A percentile compares a stretch with the other conserved stretches of the same genome.
Conservation (phyloP, 108 stramenopile species). For the Discostella pseudostelligera region DNA sequence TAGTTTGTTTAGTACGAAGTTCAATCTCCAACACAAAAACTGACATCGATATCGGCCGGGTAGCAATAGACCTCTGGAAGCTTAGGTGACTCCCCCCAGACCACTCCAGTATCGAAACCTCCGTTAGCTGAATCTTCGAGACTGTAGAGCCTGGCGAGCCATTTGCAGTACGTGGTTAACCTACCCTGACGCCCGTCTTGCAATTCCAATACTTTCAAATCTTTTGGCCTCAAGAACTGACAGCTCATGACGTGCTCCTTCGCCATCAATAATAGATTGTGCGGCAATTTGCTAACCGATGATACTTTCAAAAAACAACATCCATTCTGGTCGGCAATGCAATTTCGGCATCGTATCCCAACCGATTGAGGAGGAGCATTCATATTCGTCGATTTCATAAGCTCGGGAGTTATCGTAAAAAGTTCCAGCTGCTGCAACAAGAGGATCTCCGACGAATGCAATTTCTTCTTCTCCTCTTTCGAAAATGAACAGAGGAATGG, state of each 20-base stretch:
- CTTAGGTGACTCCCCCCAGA: slow-evolving; percentile 11
- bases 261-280: slow-evolving; percentile 19
- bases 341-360: slow-evolving; percentile 24
- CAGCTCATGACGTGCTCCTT: slow-evolving; percentile 15
- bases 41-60: slow-evolving; percentile 7
- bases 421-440: slow-evolving; percentile 22
- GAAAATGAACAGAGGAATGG: slow-evolving; percentile 20
- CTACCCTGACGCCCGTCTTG: not conserved
- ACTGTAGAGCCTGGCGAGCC: slow-evolving; percentile 4
- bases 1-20: too few species aligned
- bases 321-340: slow-evolving; percentile 18
- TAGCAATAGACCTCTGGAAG: not conserved
- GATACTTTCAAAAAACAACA: slow-evolving; percentile 22
- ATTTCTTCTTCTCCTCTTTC: slow-evolving; percentile 6
- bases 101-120: not conserved
- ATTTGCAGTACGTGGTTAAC: not conserved
- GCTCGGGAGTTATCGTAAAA: slow-evolving; percentile 15
- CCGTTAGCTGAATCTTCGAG: slow-evolving; percentile 3
- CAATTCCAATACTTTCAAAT: not conserved
- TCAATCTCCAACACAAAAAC: too few species aligned
- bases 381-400: slow-evolving; percentile 7
- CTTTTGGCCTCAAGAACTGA: not conserved
- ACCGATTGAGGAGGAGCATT: slow-evolving; percentile 6
- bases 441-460: slow-evolving; percentile 8
- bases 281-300: slow-evolving; percentile 7